Conservation (phyloP, 2,329 filamentous ascomycete species). For the Nannizziopsis barbatae region DNA sequence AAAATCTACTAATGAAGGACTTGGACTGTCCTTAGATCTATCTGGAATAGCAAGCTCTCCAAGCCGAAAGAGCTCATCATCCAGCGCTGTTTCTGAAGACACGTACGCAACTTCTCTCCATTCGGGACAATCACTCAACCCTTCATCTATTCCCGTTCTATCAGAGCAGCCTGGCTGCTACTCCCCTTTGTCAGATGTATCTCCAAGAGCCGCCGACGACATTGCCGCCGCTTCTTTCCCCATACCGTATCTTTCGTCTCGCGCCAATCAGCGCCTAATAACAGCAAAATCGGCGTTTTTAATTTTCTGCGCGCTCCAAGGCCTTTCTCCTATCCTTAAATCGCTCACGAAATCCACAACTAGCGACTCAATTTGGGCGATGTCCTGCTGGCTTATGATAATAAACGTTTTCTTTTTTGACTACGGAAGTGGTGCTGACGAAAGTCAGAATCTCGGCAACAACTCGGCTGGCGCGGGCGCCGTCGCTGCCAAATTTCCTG, state of each 20-base stretch:
- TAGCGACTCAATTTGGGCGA: conserved; percentile 91
- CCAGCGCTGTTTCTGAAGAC: conserved; percentile 40
- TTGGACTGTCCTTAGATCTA: conserved; percentile 34
- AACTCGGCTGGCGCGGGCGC: conserved; percentile 23
- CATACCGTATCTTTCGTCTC: conserved; percentile 35
- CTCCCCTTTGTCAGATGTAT: conserved; percentile 24
- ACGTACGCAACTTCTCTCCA: conserved; percentile 47
- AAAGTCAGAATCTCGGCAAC: conserved; percentile 5
- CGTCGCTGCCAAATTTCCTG: conserved; percentile 41
- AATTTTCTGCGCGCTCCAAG: conserved; percentile 85
- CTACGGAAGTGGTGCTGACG: conserved; percentile 56
- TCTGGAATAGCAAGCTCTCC: conserved; percentile 27
- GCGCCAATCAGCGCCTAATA: conserved; percentile 52
- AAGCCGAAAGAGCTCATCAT: conserved; percentile 21
- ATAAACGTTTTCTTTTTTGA: conserved; percentile 99
- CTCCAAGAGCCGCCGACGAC: background rate
- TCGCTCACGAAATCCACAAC: conserved; percentile 90
- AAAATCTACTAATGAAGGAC: conserved; percentile 27
- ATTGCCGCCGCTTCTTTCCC: conserved; percentile 12
- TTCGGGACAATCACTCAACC: conserved; percentile 30
- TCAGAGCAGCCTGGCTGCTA: conserved; percentile 22
- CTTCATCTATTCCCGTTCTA: conserved; percentile 17
- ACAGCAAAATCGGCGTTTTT: conserved; percentile 86
- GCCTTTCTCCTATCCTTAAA: conserved; percentile 88
- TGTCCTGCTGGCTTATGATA: conserved; percentile 82